Evolutionary conservation across 306 rosid genomes (phyloP), one percentile per base, ranked within the genome.

Genomic region (Hippophae gyantsensis): DNA sequence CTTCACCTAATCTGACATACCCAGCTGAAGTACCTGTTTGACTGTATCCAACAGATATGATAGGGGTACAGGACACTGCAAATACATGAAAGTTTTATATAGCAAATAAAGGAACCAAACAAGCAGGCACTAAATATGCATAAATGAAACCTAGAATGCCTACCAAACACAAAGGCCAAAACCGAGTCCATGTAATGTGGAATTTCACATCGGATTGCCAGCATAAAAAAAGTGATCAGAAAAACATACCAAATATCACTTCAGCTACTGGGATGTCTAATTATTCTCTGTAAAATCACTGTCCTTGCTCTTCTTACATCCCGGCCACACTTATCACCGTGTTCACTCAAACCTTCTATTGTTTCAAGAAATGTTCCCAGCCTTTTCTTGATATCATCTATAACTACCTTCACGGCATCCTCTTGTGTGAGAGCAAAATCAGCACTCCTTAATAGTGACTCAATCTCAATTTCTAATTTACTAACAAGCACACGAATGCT

Each of bases 351-450:
- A 48, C 54, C 72, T 52, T 85, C 85, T 6, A 86, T 74, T 50
- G 75, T 81, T 43, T 80, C 81, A 5, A 63, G 51, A 58, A 85
- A 85, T 23, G 7, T 69, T 54, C 80, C 85, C 49, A 87, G 78
- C 75, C 77, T 81, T 79, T 87, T 92, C 93, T 79, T 81, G 70
- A 92, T 87, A 71, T 87, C 95, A 8, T 74, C 87, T 9, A 92
- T 81, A 10, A 78, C 93, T 54, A 87, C 64, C 78, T 63, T 81
- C 51, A 92, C 75, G 23, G 70, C 83, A 53, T 82, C 95, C 61
- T 85, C 93, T 55, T 85, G 85, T 68, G 54, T 67, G 61, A 87
- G 77, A 63, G 93, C 98, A 74, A 83, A 84, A 57, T 69, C 79
- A 62, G 84, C 80, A 73, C 12, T 69, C 52, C 69, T 73, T 75